Conservation (phyloP, 2,329 filamentous ascomycete species). For the Biscogniauxia marginata region DNA sequence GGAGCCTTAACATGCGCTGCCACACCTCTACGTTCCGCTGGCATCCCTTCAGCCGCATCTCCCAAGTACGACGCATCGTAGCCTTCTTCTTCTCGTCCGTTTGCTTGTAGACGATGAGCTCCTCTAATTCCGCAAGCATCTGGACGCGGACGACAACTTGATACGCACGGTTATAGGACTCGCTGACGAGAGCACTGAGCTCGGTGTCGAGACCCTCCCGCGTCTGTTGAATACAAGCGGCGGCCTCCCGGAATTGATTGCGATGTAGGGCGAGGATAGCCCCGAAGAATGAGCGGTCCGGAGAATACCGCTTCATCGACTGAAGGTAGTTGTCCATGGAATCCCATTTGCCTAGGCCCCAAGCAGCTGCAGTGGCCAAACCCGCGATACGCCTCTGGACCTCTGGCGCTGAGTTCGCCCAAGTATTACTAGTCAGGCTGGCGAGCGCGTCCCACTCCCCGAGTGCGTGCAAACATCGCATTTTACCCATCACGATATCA, state of each 20-base stretch:
- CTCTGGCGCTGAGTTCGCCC: conserved; percentile 84
- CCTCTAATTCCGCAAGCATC: conserved; percentile 97
- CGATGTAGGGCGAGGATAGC: conserved; percentile 93
- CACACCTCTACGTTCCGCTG: conserved; percentile 97
- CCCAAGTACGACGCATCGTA: conserved; percentile 92
- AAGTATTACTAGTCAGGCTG: conserved; percentile 84
- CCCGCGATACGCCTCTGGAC: conserved; percentile 89
- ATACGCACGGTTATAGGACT: conserved; percentile 97
- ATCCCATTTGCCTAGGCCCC: conserved; percentile 96
- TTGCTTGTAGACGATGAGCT: conserved; percentile 98
- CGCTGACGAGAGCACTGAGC: conserved; percentile 91
- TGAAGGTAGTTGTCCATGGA: conserved; percentile 96
- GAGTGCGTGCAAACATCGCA: conserved; percentile 94
- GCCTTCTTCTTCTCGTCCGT: conserved; percentile 85
- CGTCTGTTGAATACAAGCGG: conserved; percentile 85
- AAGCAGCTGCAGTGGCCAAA: conserved; percentile 90
- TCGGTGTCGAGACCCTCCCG: conserved; percentile 94
- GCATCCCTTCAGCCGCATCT: conserved; percentile 88
- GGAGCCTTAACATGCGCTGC: conserved; percentile 95
- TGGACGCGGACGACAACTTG: conserved; percentile 97
- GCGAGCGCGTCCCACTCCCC: conserved; percentile 97
- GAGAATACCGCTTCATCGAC: conserved; percentile 91
- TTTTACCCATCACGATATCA: conserved; percentile 98
- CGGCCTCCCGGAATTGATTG: conserved; percentile 90
- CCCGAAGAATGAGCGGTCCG: conserved; percentile 95